These are phyloP conservation scores for Litsea cubeba DNA, from an alignment of 164 flowering plant genomes.

Conservation along the genomic window DNA sequence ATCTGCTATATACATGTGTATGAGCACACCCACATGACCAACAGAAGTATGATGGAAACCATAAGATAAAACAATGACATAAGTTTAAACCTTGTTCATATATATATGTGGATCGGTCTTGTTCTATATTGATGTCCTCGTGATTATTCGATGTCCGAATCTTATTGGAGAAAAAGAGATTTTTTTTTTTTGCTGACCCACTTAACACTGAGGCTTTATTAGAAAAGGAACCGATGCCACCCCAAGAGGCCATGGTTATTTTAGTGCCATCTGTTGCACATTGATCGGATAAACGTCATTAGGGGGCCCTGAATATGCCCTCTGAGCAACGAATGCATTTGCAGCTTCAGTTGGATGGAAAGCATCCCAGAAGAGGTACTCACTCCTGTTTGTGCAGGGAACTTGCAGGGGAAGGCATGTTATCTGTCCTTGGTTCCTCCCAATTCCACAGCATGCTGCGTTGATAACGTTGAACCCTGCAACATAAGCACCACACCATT, in stretches of 20 bases:
- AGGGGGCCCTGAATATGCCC: conserved; percentile 52
- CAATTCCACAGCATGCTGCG: conserved; percentile 59
- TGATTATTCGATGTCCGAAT: too few relatives aligned
- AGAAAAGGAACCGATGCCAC: too few relatives aligned
- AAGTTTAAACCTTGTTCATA: too few relatives aligned
- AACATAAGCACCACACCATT: not conserved
- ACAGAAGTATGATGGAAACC: too few relatives aligned
- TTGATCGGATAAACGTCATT: conserved; percentile 58
- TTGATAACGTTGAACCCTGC: conserved; percentile 55
- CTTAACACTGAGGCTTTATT: too few relatives aligned
- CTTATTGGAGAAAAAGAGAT: too few relatives aligned
- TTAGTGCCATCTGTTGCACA: conserved; percentile 51
- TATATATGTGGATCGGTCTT: too few relatives aligned
- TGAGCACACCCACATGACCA: too few relatives aligned
- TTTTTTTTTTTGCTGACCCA: too few relatives aligned
- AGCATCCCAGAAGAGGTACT: conserved; percentile 74
- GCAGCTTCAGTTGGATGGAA: conserved; percentile 65
- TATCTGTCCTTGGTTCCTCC: conserved; percentile 48
- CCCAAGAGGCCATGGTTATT: conserved; percentile 7
- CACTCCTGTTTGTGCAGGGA: conserved; percentile 54
- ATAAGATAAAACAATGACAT: too few relatives aligned
- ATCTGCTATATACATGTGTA: too few relatives aligned
- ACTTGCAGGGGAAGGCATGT: conserved; percentile 46
- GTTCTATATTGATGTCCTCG: too few relatives aligned
- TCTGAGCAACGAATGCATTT: conserved; percentile 41